These are phyloP conservation scores for Aspergillus affinis DNA, from an alignment of 495 filamentous ascomycete species.

Conservation along the genomic window DNA sequence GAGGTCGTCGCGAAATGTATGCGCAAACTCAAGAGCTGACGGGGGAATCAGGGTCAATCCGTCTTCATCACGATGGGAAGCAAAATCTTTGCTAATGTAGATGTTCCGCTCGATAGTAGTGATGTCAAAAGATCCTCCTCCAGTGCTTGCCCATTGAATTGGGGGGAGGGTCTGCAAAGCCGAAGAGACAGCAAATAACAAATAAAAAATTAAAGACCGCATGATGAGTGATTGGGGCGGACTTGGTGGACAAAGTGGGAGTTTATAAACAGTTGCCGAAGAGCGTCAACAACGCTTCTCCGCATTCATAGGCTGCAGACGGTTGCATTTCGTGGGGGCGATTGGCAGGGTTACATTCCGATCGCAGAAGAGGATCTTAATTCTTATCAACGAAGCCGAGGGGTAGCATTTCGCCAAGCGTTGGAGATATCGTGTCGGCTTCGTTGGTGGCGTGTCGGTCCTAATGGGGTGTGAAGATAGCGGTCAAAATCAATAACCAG, in stretches of 20 bases:
- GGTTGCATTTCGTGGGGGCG: constrained; percentile 6
- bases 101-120: constrained; percentile 15
- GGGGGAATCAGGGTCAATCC: constrained; percentile 57
- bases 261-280: not conserved
- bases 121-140: constrained; percentile 1
- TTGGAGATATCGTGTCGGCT: not conserved
- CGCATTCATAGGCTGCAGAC: constrained; percentile 1
- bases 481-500: too few species aligned
- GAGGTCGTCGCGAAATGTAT: constrained; percentile 47
- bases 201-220: not conserved
- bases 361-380: not conserved
- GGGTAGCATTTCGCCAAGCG: constrained; percentile 1
- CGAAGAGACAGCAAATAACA: not conserved
- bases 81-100: constrained; percentile 25
- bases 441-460: not conserved
- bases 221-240: constrained; percentile 2
- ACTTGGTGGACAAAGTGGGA: not conserved
- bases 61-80: constrained; percentile 25
- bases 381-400: not conserved
- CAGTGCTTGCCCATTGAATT: not conserved
- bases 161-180: constrained; percentile 7
- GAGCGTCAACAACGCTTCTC: not conserved
- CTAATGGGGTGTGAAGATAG: not conserved
- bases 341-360: constrained; percentile 8
- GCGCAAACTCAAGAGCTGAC: constrained; percentile 46